phyloP scores from a whole-genome alignment of 768 basidiomycete species.

The Leccinum subtestaceum region DNA sequence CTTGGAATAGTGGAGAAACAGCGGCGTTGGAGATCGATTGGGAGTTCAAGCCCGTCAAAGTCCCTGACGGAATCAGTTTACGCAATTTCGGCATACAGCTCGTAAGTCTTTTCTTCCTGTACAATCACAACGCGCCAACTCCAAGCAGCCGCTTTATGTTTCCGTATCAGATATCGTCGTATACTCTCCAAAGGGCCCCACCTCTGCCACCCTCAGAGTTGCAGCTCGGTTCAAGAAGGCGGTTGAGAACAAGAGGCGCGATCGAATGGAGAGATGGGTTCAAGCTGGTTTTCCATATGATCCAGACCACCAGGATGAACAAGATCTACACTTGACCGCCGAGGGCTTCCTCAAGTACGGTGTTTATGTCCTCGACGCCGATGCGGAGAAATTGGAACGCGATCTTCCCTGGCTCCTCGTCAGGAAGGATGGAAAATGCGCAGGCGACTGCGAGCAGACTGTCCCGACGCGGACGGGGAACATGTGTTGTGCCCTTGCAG shows the following conservation, averaged over 20 bases:
- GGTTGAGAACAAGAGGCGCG: slow-evolving; percentile 52
- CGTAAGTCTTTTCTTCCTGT: slow-evolving; percentile 45
- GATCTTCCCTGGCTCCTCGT: slow-evolving; percentile 30
- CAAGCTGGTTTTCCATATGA: slow-evolving; percentile 16
- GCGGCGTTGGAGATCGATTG: slow-evolving; percentile 36
- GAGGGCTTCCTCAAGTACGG: slow-evolving; percentile 32
- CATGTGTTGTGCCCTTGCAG: not conserved
- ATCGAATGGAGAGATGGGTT: slow-evolving; percentile 37
- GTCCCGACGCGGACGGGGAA: not conserved
- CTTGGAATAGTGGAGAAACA: slow-evolving; percentile 18
- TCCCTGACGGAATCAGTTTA: slow-evolving; percentile 80
- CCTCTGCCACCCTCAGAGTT: slow-evolving; percentile 52
- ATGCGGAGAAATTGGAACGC: slow-evolving; percentile 24
- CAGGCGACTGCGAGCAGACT: slow-evolving; percentile 19
- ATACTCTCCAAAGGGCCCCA: slow-evolving; percentile 71
- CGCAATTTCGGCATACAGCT: slow-evolving; percentile 90
- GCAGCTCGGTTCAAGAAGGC: slow-evolving; percentile 68
- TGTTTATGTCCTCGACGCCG: slow-evolving; percentile 32
- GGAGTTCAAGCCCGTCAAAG: slow-evolving; percentile 67
- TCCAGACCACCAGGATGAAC: slow-evolving; percentile 4
- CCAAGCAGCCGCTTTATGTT: slow-evolving; percentile 70
- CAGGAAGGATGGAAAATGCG: slow-evolving; percentile 28
- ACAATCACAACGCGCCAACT: slow-evolving; percentile 4
- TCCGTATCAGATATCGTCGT: slow-evolving; percentile 88
- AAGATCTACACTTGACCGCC: slow-evolving; percentile 22